phyloP scores from a whole-genome alignment of 306 rosid species.

The Trifolium dubium region DNA sequence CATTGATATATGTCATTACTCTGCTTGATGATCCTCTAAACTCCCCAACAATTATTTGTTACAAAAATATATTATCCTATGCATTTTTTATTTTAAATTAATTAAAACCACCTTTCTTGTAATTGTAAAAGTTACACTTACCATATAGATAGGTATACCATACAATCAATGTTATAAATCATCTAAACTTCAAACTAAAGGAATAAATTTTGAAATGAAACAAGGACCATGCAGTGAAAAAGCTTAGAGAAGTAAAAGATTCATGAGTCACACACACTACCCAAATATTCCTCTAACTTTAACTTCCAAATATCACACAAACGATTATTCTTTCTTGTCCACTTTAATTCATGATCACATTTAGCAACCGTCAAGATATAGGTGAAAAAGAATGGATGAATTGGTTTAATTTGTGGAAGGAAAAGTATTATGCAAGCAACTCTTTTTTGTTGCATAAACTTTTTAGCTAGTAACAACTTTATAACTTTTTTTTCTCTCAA shows the following conservation, averaged over 20 bases:
- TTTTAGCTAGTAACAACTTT: constrained; percentile 31
- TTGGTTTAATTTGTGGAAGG: background rate
- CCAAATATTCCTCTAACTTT: constrained; percentile 43
- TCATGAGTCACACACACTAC: constrained; percentile 43
- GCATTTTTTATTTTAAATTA: too few species aligned
- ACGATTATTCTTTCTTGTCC: constrained; percentile 39
- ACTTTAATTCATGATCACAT: constrained; percentile 21
- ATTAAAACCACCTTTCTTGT: too few species aligned
- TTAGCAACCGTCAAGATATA: constrained; percentile 24
- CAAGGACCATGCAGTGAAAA: constrained; percentile 31
- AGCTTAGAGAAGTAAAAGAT: constrained; percentile 31
- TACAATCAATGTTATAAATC: background rate
- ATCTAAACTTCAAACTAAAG: background rate
- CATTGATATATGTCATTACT: too few species aligned
- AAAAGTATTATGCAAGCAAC: constrained; percentile 29
- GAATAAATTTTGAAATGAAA: constrained; percentile 17
- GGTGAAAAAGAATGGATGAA: constrained; percentile 34
- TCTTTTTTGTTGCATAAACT: constrained; percentile 34
- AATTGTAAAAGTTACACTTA: background rate
- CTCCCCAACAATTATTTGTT: too few species aligned
- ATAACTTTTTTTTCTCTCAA: background rate
- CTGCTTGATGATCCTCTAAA: too few species aligned
- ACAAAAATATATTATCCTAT: background rate
- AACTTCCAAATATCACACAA: constrained; percentile 39
- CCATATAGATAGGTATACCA: background rate